These are phyloP conservation scores for Crithidia bombi DNA, from an alignment of 208 protist genomes.

Conservation along the genomic window DNA sequence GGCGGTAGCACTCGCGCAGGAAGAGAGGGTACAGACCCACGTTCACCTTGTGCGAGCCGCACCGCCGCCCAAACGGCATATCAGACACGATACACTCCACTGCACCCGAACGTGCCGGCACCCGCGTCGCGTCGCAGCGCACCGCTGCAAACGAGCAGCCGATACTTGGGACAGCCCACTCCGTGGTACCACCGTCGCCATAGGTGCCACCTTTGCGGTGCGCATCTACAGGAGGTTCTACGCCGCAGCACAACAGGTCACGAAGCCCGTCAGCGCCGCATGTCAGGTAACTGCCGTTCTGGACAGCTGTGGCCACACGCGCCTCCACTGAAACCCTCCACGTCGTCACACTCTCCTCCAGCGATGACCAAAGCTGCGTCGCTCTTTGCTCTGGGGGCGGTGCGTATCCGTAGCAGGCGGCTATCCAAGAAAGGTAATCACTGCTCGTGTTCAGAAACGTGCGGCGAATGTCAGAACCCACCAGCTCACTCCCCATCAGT, in stretches of 20 bases:
- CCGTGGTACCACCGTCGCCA: background rate
- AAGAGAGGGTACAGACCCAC: constrained; percentile 49
- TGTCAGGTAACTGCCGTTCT: constrained; percentile 2
- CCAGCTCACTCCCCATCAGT: constrained; percentile 36
- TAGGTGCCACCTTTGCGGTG: background rate
- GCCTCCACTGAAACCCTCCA: background rate
- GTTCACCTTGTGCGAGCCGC: constrained; percentile 60
- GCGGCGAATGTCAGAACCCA: background rate
- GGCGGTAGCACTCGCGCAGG: constrained; percentile 50
- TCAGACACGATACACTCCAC: constrained; percentile 70
- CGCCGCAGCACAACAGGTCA: background rate
- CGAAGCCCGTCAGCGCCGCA: constrained; percentile 8
- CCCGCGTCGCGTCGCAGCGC: constrained; percentile 38
- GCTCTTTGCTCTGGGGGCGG: background rate
- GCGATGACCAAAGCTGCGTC: background rate
- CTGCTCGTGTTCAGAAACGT: constrained; percentile 1
- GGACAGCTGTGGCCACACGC: background rate
- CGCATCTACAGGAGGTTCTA: background rate
- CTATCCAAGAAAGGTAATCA: constrained; percentile 6
- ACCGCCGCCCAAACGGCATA: constrained; percentile 70
- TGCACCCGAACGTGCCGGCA: constrained; percentile 40
- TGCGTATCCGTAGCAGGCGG: constrained; percentile 1
- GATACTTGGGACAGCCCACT: background rate
- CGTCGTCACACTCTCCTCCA: background rate
- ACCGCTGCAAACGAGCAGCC: constrained; percentile 6